These are phyloP conservation scores for Lachnellula hyalina DNA, from an alignment of 2,329 filamentous ascomycete genomes.

Conservation along the genomic window DNA sequence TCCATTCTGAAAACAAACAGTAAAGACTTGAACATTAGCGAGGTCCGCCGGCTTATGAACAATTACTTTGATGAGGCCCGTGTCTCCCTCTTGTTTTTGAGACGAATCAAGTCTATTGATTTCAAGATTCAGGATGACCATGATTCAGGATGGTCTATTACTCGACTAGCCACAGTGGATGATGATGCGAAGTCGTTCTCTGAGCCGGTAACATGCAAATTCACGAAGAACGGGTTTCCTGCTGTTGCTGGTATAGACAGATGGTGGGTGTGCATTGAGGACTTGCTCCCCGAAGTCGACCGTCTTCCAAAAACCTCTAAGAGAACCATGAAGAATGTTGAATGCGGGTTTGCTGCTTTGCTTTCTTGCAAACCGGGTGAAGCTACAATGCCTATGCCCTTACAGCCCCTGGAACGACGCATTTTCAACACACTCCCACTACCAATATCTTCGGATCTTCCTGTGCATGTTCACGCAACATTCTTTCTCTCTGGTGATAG, in stretches of 20 bases:
- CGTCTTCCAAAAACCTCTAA: slow-evolving; percentile 9
- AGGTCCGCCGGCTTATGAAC: slow-evolving; percentile 8
- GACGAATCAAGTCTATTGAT: slow-evolving; percentile 15
- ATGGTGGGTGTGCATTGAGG: slow-evolving; percentile 19
- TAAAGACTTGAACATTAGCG: slow-evolving; percentile 1
- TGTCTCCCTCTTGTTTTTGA: slow-evolving; percentile 24
- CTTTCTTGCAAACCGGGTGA: slow-evolving; percentile 4
- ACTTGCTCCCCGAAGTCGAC: slow-evolving; percentile 11
- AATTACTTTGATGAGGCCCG: slow-evolving; percentile 24
- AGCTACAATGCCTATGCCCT: neutral
- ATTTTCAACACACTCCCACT: slow-evolving; percentile 23
- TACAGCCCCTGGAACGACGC: slow-evolving; percentile 1
- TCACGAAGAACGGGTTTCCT: slow-evolving; percentile 1
- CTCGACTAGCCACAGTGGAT: slow-evolving; percentile 1
- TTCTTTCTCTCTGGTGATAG: slow-evolving; percentile 30
- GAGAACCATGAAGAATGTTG: slow-evolving; percentile 18
- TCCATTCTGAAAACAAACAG: slow-evolving; percentile 9
- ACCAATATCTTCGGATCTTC: slow-evolving; percentile 20
- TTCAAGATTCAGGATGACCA: slow-evolving; percentile 14
- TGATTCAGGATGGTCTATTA: slow-evolving; percentile 18
- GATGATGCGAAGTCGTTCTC: slow-evolving; percentile 7
- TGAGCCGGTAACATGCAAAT: slow-evolving; percentile 6
- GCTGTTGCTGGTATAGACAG: slow-evolving; percentile 11
- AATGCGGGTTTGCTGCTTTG: slow-evolving; percentile 21
- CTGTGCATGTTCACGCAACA: slow-evolving; percentile 29